Evolutionary conservation across 805 yeast genomes (phyloP), one percentile per base, ranked within the genome.

Genomic region (Metschnikowia sp.): DNA sequence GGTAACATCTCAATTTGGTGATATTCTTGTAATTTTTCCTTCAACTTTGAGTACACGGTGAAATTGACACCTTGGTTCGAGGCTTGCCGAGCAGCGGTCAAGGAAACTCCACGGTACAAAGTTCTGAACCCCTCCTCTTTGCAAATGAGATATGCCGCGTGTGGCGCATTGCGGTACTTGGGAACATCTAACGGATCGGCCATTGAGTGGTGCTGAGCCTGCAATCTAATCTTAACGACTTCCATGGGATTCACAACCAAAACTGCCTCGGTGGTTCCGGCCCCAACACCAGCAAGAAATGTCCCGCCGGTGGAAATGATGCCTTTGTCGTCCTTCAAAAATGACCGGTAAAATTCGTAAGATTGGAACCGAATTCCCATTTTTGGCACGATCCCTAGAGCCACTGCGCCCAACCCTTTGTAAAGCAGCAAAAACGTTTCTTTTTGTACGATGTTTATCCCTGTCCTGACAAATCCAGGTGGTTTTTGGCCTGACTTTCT

Each of bases 1-100:
- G 99, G 97, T 53, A 92, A 79, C 39, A 76, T 74, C 34, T 75
- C 79, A 2, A 76, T 58, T 37, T 74, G 66, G 54, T 84, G 88
- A 61, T 78, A 72, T 35, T 78, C 81, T 63, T 82, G 86, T 58
- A 89, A 77, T 56, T 65, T 74, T 60, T 83, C 85, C 66, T 86
- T 89, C 58, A 91, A 72, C 66, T 86, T 85, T 28, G 96, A 86
- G 74, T 92, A 92, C 30, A 89, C 96, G 3, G 98, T 92, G 71
- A 92, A 92, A 72, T 94, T 92, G 41, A 95, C 97, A 75, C 97
- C 99, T 73, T 92, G 99, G 75, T 92, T 92, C 49, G 96, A 85
- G 29, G 98, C 97, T 69, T 92, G 99, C 75, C 99, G 83, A 30
- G 96, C 96, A 34, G 97, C 97, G 32, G 99, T 92, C 62, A 92